Evolutionary conservation across 2,329 filamentous ascomycete species (phyloP), one percentile per base, ranked within the genome.

Genomic region (Tolypocladium inflatum): DNA sequence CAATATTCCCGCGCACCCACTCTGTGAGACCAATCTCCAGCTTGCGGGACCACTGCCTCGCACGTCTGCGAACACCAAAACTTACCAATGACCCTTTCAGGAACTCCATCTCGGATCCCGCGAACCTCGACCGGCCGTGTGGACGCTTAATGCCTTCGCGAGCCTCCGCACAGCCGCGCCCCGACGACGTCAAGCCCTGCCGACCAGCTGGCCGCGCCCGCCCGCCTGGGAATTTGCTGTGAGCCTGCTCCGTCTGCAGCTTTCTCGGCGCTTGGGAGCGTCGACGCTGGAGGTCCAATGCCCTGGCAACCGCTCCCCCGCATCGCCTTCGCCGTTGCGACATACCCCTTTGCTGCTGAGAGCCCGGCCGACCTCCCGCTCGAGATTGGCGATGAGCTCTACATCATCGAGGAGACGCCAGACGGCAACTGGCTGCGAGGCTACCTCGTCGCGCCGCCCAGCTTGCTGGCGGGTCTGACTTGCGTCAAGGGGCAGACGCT

Each of bases 281-380:
- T 58, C 59, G 56, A 54, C 58, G 60, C 61, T 58, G 56, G 64
- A 63, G 62, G 59, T 67, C 68, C 76, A 75, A 96, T 96, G 92
- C 90, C 92, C 83, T 99, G 94, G 94, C 87, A 90, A 83, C 93
- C 94, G 69, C 84, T 99, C 74, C 90, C 92, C 74, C 90, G 91
- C 69, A 97, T 99, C 79, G 94, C 92, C 71, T 99, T 97, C 80
- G 95, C 93, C 67, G 90, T 99, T 74, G 94, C 93, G 79, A 92
- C 88, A 65, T 96, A 92, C 73, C 94, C 94, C 42, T 99, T 99
- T 76, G 82, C 89, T 66, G 90, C 94, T 60, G 87, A 89, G 60
- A 87, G 87, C 63, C 85, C 91, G 57, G 90, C 91, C 71, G 94
- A 99, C 74, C 86, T 99, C 23, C 94, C 95, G 11, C 87, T 99